Evolutionary conservation across 2,329 filamentous ascomycete genomes (phyloP).

Genomic region (Hymenoscyphus repandus): DNA sequence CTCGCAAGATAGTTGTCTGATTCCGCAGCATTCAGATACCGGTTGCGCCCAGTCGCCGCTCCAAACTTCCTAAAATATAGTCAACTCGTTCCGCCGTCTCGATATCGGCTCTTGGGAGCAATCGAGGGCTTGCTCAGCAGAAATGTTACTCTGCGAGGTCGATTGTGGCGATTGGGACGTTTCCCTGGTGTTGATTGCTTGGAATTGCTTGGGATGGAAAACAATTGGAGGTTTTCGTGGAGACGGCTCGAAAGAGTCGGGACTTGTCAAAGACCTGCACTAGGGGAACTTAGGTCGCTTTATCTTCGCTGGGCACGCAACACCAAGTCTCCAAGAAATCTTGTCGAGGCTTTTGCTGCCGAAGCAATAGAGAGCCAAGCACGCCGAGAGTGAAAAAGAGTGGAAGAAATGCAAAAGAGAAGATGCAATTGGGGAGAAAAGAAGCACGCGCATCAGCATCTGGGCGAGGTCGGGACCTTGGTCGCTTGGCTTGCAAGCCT

Average conservation of each 20-base stretch:
- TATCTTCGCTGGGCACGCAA: not conserved
- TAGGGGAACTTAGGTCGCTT: no score
- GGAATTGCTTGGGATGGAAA: no score
- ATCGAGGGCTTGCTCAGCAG: not conserved
- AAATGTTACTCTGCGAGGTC: no score
- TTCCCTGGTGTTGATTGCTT: no score
- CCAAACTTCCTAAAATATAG: slow-evolving; percentile 16
- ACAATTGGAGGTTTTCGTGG: no score
- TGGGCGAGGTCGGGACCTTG: no score
- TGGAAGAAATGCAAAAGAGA: slow-evolving; percentile 1
- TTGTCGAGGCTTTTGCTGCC: not conserved
- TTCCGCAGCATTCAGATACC: slow-evolving; percentile 40
- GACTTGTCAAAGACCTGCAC: no score
- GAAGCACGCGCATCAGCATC: no score
- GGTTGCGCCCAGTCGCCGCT: slow-evolving; percentile 46
- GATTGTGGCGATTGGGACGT: no score
- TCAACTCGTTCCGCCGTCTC: not conserved
- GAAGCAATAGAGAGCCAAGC: not conserved
- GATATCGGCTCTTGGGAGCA: not conserved
- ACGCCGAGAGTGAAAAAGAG: slow-evolving; percentile 4
- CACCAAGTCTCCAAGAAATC: not conserved
- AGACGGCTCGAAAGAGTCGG: no score
- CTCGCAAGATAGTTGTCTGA: slow-evolving; percentile 26
- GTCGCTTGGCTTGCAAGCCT: no score
- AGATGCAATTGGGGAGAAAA: not conserved